Base-by-base conservation (phyloP, 179 eudicot genomes). In the Amaranthus tricolor region DNA sequence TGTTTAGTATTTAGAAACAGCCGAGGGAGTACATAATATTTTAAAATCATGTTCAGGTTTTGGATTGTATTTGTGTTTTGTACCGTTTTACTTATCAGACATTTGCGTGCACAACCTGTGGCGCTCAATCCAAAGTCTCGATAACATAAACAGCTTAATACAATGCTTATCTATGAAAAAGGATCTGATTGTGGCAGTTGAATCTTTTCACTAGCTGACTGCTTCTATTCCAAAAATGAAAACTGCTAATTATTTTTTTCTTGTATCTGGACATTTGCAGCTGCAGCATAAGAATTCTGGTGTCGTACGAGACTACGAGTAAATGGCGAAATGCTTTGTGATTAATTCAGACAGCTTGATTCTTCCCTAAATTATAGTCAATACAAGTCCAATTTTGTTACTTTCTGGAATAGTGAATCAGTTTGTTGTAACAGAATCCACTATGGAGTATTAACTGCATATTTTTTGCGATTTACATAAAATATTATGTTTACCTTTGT, bases 301-400 rank as follows among this genome's bases (percentile, higher is more conserved):
- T 66, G 20, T 31, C 56, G 8, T 31, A 31, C 40, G n/a, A 19
- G 43, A 20, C 12, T 21, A 64, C 59, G 3, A 5, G 8, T 3
- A 62, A 57, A 57, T 31, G 40, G 40, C 2, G 3, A 31, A 31
- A 2, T n/a, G 6, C 24, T 68, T 3, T 12, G 55, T 57, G 76
- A 74, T 63, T 44, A 50, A 10, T 50, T 31, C 21, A 5, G 65
- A 55, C 47, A 50, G 58, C 62, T 24, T 16, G 61, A 56, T 5
- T 62, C 43, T 17, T 14, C 56, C 17, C 58, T 68, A 51, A 65
- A 64, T 62, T 43, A 43, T 70, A 16, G 19, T 52, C 48, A 16
- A 9, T 62, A 43, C 45, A 21, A 20, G 62, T 53, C 70, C 51
- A 20, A 51, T 61, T 76, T 76, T 70, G 79, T 70, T 71, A 47